Evolutionary conservation across 441 rosid genomes (phyloP).

Genomic region (Erodium moschatum): DNA sequence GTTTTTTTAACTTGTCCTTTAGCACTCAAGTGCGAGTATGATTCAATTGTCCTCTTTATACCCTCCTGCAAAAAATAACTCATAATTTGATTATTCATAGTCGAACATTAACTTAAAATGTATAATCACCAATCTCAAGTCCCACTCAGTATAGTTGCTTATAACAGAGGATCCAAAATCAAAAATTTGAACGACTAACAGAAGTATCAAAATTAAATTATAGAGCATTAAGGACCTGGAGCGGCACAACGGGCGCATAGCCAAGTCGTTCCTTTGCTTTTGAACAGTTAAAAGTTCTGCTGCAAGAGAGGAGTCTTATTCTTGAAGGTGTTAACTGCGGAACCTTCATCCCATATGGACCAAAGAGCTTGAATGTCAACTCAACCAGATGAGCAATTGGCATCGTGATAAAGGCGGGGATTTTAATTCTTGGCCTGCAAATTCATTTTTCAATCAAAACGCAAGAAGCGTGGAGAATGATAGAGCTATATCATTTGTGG

Average conservation of each 20-base stretch:
- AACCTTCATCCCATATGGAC: conserved; percentile 85
- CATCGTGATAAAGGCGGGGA: conserved; percentile 64
- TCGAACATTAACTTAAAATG: neutral
- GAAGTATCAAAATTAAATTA: neutral
- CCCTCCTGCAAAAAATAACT: conserved; percentile 55
- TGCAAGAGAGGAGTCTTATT: conserved; percentile 70
- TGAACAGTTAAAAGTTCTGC: conserved; percentile 61
- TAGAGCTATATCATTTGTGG: conserved; percentile 1
- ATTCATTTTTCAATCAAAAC: conserved; percentile 24
- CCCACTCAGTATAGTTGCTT: neutral
- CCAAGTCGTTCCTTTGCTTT: conserved; percentile 76
- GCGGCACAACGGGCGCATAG: conserved; percentile 59
- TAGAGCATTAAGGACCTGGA: conserved; percentile 45
- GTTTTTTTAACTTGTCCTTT: conserved; percentile 43
- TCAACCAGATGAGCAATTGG: conserved; percentile 77
- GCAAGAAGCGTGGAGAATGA: conserved; percentile 10
- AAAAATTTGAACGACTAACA: neutral
- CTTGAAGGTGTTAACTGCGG: conserved; percentile 91
- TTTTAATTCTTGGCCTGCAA: conserved; percentile 76
- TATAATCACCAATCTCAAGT: neutral
- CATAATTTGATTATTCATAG: conserved; percentile 8
- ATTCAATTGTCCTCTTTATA: conserved; percentile 56
- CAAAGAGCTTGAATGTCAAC: conserved; percentile 47
- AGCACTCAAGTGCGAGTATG: conserved; percentile 58
- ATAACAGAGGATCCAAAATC: no score